Conservation (phyloP, 371 early-diverging fungal species). For the Blakeslea trispora region DNA sequence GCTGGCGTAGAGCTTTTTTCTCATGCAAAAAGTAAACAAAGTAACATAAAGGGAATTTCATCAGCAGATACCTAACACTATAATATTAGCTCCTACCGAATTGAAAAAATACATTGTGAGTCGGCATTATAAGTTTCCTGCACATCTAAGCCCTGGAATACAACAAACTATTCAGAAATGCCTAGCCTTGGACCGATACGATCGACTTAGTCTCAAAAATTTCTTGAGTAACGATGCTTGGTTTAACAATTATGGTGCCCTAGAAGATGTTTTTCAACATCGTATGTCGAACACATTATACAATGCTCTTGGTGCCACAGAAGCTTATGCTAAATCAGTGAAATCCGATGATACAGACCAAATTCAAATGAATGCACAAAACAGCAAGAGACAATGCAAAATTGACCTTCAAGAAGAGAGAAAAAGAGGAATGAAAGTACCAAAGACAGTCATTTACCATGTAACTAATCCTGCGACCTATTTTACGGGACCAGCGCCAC, state of each 20-base stretch:
- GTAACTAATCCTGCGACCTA: slow-evolving; percentile 47
- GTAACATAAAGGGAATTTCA: background rate
- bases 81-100: slow-evolving; percentile 54
- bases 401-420: slow-evolving; percentile 38
- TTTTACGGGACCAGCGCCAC: slow-evolving; percentile 38
- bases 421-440: slow-evolving; percentile 19
- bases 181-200: slow-evolving; percentile 46
- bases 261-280: slow-evolving; percentile 33
- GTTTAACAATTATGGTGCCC: slow-evolving; percentile 40
- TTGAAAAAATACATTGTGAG: slow-evolving; percentile 66
- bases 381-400: slow-evolving; percentile 37
- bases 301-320: slow-evolving; percentile 20
- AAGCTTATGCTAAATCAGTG: slow-evolving; percentile 31
- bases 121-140: slow-evolving; percentile 57
- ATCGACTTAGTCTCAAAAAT: slow-evolving; percentile 46
- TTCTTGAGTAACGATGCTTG: slow-evolving; percentile 57
- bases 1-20: slow-evolving; percentile 91
- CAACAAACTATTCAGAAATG: slow-evolving; percentile 56
- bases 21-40: slow-evolving; percentile 49
- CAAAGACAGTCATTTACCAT: slow-evolving; percentile 49
- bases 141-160: slow-evolving; percentile 40
- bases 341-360: slow-evolving; percentile 19
- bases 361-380: slow-evolving; percentile 18
- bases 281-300: slow-evolving; percentile 10
- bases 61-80: background rate